Evolutionary conservation across 768 basidiomycete genomes (phyloP).

Genomic region (Termitomyces sp.): DNA sequence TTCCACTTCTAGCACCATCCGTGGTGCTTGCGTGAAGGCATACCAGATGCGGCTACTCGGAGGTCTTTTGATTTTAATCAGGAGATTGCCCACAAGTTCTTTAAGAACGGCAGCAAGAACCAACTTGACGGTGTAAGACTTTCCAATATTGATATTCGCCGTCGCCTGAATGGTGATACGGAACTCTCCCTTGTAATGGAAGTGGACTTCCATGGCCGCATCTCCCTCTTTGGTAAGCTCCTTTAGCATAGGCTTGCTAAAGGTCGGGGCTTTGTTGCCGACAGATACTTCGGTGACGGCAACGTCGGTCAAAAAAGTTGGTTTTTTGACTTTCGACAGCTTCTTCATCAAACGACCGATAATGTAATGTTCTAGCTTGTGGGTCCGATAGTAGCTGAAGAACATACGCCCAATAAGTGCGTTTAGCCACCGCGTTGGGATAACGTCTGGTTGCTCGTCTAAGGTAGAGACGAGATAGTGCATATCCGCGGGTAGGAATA

Average conservation of each 20-base stretch:
- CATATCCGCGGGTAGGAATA: slow-evolving; percentile 82
- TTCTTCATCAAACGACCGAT: slow-evolving; percentile 91
- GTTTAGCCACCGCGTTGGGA: slow-evolving; percentile 97
- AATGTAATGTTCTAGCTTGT: slow-evolving; percentile 76
- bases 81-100: slow-evolving; percentile 86
- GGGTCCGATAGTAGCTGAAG: slow-evolving; percentile 86
- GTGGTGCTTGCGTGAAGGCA: slow-evolving; percentile 85
- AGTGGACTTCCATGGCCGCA: slow-evolving; percentile 80
- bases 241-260: slow-evolving; percentile 98
- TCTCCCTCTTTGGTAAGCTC: slow-evolving; percentile 94
- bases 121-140: slow-evolving; percentile 85
- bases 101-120: slow-evolving; percentile 85
- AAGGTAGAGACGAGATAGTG: slow-evolving; percentile 73
- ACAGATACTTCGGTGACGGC: slow-evolving; percentile 86
- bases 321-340: slow-evolving; percentile 85
- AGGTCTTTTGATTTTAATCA: slow-evolving; percentile 89
- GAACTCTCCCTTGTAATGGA: slow-evolving; percentile 82
- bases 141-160: slow-evolving; percentile 82
- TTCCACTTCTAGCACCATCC: slow-evolving; percentile 84
- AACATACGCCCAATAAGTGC: slow-evolving; percentile 90
- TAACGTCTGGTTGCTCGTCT: slow-evolving; percentile 92
- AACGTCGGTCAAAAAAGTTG: slow-evolving; percentile 79
- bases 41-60: slow-evolving; percentile 97
- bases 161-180: slow-evolving; percentile 88
- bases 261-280: slow-evolving; percentile 75